These are phyloP conservation scores for Saccharomyces hybrid DNA, from an alignment of 1,139 yeast species.

Conservation along the genomic window DNA sequence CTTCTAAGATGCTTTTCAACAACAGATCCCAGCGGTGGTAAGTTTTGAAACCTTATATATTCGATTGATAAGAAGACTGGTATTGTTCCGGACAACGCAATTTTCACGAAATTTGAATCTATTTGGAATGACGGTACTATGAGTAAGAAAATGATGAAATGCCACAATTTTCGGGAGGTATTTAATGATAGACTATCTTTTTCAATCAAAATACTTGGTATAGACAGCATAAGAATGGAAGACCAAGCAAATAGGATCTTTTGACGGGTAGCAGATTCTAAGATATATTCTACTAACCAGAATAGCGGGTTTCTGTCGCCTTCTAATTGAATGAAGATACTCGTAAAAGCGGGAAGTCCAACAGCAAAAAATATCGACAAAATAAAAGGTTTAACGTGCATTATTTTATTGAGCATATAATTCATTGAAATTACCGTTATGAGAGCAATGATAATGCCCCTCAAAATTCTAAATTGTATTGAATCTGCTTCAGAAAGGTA, in stretches of 20 bases:
- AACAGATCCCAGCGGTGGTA: conserved; percentile 40
- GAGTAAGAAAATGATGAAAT: conserved; percentile 38
- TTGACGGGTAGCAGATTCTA: conserved; percentile 21
- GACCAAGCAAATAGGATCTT: conserved; percentile 31
- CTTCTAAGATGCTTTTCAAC: conserved; percentile 37
- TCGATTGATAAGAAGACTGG: conserved; percentile 49
- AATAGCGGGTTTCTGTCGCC: conserved; percentile 22
- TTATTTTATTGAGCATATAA: conserved; percentile 13
- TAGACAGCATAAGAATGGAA: conserved; percentile 24
- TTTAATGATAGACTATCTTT: conserved; percentile 37
- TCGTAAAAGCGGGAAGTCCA: conserved; percentile 27
- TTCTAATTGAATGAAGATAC: conserved; percentile 11
- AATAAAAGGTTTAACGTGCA: conserved; percentile 11
- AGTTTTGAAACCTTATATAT: conserved; percentile 41
- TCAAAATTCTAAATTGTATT: conserved; percentile 26
- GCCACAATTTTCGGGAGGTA: conserved; percentile 46
- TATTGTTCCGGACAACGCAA: conserved; percentile 40
- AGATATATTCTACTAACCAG: conserved; percentile 31
- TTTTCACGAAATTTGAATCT: conserved; percentile 40
- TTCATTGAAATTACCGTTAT: conserved; percentile 21
- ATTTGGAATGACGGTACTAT: conserved; percentile 36
- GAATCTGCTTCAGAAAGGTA: conserved; percentile 18
- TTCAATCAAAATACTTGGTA: conserved; percentile 33
- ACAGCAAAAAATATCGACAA: conserved; percentile 15
- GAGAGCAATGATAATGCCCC: conserved; percentile 30